Evolutionary conservation across 2,329 filamentous ascomycete species (phyloP).

Genomic region (Ophiocordyceps camponoti-rufipedis): DNA sequence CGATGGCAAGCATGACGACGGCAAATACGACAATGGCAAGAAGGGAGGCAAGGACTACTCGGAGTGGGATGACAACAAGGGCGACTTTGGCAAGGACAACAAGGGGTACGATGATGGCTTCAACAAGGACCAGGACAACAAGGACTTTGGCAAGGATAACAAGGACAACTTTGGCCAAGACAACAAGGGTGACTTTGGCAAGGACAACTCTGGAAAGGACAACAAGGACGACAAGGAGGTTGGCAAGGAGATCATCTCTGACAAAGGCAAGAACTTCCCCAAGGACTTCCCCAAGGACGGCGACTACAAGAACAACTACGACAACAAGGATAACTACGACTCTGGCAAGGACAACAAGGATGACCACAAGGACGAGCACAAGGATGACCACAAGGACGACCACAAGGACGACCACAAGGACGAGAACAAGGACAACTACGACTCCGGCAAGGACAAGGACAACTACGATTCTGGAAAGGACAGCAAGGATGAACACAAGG

Average conservation of each 20-base stretch:
- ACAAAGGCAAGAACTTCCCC: neutral
- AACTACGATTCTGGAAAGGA: neutral
- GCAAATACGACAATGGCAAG: neutral
- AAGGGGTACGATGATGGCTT: no score
- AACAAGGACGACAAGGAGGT: neutral
- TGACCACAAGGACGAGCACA: neutral
- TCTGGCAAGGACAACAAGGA: neutral
- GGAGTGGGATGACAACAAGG: neutral
- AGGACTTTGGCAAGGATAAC: neutral
- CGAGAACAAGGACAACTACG: neutral
- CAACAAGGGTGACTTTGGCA: neutral
- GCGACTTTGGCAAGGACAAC: no score
- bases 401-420: neutral
- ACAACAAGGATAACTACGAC: neutral
- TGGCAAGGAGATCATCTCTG: neutral
- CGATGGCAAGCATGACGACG: neutral
- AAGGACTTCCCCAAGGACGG: neutral
- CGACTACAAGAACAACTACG: neutral
- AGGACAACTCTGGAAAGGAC: neutral
- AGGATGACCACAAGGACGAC: neutral
- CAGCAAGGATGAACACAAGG: neutral
- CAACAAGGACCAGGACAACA: neutral
- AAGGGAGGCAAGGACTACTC: neutral
- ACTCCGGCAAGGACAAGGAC: neutral
- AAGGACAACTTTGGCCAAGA: neutral